Conservation (phyloP, 2,329 filamentous ascomycete genomes). For the Penicillium sp. region DNA sequence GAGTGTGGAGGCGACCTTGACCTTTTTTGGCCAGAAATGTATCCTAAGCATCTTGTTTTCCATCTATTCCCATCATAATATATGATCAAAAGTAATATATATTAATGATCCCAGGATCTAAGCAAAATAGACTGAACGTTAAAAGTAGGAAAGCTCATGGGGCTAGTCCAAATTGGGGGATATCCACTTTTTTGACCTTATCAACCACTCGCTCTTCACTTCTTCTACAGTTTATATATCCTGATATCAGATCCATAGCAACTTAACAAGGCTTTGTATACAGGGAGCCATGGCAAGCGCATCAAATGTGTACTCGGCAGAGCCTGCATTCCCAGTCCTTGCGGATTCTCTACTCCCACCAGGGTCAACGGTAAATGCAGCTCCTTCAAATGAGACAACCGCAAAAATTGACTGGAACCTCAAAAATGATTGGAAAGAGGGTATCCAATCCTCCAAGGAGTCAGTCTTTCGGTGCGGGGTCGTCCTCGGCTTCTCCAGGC, state of each 20-base stretch:
- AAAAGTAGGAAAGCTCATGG: not conserved
- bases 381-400: not conserved
- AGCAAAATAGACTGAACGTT: not conserved
- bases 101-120: not conserved
- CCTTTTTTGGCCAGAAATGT: not conserved
- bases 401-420: slow-evolving; percentile 27
- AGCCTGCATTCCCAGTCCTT: slow-evolving; percentile 33
- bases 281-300: slow-evolving; percentile 13
- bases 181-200: not conserved
- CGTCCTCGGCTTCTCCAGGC: slow-evolving; percentile 35
- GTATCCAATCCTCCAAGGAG: slow-evolving; percentile 13
- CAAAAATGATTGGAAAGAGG: slow-evolving; percentile 20
- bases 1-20: slow-evolving; percentile 26
- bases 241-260: not conserved
- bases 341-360: slow-evolving; percentile 30
- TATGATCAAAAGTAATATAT: not conserved
- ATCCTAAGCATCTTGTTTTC: not conserved
- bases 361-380: not conserved
- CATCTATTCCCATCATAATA: not conserved
- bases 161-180: not conserved
- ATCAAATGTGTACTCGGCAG: slow-evolving; percentile 25
- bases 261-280: not conserved
- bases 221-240: not conserved
- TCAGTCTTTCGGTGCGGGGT: slow-evolving; percentile 29
- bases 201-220: not conserved